Evolutionary conservation across 805 yeast genomes (phyloP).

Genomic region (Saccharomyces jurei): DNA sequence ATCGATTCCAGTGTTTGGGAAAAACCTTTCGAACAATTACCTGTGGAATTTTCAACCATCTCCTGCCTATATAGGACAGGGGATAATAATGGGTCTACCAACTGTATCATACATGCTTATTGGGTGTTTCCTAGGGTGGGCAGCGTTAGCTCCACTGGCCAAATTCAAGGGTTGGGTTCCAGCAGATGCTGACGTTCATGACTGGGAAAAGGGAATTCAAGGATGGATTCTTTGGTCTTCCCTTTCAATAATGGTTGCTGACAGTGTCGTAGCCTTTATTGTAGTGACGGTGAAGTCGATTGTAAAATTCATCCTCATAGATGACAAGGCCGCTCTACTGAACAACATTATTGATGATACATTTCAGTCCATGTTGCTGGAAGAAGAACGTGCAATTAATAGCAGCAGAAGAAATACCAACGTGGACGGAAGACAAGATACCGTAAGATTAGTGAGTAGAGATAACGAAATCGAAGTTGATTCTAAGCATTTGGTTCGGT

Average conservation of each 20-base stretch:
- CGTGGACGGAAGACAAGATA: constrained; percentile 13
- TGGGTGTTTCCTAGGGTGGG: constrained; percentile 92
- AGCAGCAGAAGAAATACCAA: constrained; percentile 8
- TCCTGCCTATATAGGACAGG: constrained; percentile 96
- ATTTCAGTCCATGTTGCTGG: constrained; percentile 27
- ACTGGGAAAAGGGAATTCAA: constrained; percentile 90
- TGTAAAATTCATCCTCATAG: constrained; percentile 17
- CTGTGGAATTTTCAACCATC: constrained; percentile 91
- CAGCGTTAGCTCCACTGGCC: constrained; percentile 73
- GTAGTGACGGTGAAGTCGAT: constrained; percentile 48
- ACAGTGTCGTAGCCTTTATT: constrained; percentile 71
- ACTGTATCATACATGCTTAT: constrained; percentile 86
- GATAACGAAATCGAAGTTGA: constrained; percentile 35
- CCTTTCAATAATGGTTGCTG: constrained; percentile 88
- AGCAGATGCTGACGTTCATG: constrained; percentile 62
- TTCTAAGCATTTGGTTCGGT: constrained; percentile 42
- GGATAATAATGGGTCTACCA: constrained; percentile 92
- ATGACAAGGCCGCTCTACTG: constrained; percentile 19
- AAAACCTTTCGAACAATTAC: constrained; percentile 48
- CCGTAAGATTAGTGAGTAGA: constrained; percentile 25
- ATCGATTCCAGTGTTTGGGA: constrained; percentile 71
- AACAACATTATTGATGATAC: constrained; percentile 25
- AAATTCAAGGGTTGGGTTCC: constrained; percentile 74
- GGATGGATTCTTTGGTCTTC: constrained; percentile 98
- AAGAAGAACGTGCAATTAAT: constrained; percentile 27